Percentiles rank a stretch among this genome's conserved stretches.
These are phyloP conservation scores for Galerina marginata DNA, from an alignment of 768 basidiomycete species.

Conservation along the genomic window DNA sequence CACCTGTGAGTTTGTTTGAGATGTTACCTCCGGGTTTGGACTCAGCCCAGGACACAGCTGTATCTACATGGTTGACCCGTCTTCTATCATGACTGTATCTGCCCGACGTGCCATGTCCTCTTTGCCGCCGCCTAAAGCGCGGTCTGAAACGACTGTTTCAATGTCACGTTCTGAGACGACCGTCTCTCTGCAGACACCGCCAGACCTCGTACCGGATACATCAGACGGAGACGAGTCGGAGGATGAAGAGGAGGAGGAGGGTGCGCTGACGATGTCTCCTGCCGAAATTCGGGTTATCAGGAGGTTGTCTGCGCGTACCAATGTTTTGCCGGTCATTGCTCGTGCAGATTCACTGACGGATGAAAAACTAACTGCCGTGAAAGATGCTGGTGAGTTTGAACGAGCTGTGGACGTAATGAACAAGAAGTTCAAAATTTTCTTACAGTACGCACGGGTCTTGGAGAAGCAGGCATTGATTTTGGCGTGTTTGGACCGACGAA, in stretches of 20 bases:
- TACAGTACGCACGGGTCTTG: slow-evolving; percentile 66
- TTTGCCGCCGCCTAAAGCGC: slow-evolving; percentile 52
- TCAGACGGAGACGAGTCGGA: slow-evolving; percentile 55
- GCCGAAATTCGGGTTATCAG: slow-evolving; percentile 81
- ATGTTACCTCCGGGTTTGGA: slow-evolving; percentile 1
- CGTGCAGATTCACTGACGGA: slow-evolving; percentile 86
- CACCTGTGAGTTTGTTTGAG: slow-evolving; percentile 65
- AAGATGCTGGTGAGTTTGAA: slow-evolving; percentile 55
- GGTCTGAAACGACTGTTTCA: slow-evolving; percentile 69
- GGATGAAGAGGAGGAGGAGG: slow-evolving; percentile 57
- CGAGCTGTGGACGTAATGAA: not conserved
- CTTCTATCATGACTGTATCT: slow-evolving; percentile 63
- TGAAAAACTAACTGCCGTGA: slow-evolving; percentile 70
- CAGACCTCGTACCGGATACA: slow-evolving; percentile 61
- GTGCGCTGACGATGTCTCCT: slow-evolving; percentile 69
- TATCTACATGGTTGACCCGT: slow-evolving; percentile 86
- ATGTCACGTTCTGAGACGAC: slow-evolving; percentile 67
- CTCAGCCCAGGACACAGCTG: slow-evolving; percentile 51
- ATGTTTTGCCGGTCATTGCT: slow-evolving; percentile 83
- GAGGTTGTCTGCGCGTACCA: slow-evolving; percentile 73
- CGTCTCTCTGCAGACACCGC: slow-evolving; percentile 55
- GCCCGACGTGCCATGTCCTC: slow-evolving; percentile 55
- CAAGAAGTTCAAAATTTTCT: slow-evolving; percentile 2
- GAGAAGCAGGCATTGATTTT: slow-evolving; percentile 71
- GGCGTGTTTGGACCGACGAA: slow-evolving; percentile 68